These are phyloP conservation scores for Coemansia sp. DNA, from an alignment of 192 early-diverging fungal genomes.

Conservation along the genomic window DNA sequence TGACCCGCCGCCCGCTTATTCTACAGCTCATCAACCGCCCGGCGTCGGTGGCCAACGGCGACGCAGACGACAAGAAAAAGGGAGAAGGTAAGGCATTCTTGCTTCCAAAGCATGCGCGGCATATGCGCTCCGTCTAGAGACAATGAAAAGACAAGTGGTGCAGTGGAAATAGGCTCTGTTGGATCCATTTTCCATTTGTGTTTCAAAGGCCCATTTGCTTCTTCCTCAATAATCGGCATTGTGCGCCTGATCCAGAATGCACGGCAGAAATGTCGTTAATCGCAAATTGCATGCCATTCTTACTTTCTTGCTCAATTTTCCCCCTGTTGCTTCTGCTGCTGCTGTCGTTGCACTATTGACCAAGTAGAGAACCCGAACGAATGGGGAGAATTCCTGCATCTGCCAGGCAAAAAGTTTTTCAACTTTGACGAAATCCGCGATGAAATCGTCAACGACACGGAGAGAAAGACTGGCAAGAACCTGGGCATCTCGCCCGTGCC, in stretches of 20 bases:
- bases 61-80: slow-evolving; percentile 45
- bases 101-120: no score
- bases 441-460: slow-evolving; percentile 92
- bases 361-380: slow-evolving; percentile 68
- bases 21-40: slow-evolving; percentile 97
- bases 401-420: slow-evolving; percentile 93
- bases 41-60: slow-evolving; percentile 18
- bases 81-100: slow-evolving; percentile 53
- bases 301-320: no score
- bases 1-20: slow-evolving; percentile 92
- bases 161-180: no score
- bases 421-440: slow-evolving; percentile 97
- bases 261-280: no score
- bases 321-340: no score
- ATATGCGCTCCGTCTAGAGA: no score
- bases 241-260: no score
- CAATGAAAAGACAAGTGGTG: no score
- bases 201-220: no score
- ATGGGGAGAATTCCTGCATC: slow-evolving; percentile 99
- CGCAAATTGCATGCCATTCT: no score
- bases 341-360: not conserved
- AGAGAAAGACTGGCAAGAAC: slow-evolving; percentile 79
- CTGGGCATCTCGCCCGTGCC: slow-evolving; percentile 90
- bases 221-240: no score
- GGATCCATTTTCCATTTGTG: no score